Evolutionary conservation across 2,329 filamentous ascomycete species (phyloP).

Genomic region (Hirsutella rhossiliensis): DNA sequence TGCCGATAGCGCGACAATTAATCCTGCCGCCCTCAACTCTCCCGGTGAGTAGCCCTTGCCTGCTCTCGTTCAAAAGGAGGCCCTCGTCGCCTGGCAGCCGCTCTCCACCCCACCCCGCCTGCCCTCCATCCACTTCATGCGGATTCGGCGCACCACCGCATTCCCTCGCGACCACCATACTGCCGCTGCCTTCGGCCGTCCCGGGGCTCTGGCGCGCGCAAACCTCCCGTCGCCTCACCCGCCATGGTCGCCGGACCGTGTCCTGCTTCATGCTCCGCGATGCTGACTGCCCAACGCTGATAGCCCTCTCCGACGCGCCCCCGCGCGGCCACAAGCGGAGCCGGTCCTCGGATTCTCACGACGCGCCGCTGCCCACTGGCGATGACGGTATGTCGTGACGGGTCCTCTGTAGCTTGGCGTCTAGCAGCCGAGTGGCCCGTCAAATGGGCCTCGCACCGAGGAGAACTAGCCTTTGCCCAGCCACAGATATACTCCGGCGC

Average conservation of each 20-base stretch:
- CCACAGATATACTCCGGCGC: no score
- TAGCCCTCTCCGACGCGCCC: conserved; percentile 39
- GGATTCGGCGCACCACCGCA: conserved; percentile 1
- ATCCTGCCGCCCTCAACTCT: conserved; percentile 76
- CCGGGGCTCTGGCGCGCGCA: conserved; percentile 1
- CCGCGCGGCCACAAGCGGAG: conserved; percentile 67
- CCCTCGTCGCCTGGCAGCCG: not conserved
- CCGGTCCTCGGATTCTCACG: conserved; percentile 59
- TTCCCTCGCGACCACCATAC: not conserved
- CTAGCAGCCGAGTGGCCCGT: conserved; percentile 1
- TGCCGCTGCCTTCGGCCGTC: not conserved
- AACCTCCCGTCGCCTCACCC: not conserved
- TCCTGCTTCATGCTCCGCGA: conserved; percentile 2
- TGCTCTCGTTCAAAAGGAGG: conserved; percentile 2
- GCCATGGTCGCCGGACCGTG: conserved; percentile 2
- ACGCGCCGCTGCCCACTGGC: conserved; percentile 35
- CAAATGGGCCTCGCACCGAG: no score
- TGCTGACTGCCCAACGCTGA: conserved; percentile 13
- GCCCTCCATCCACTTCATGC: conserved; percentile 1
- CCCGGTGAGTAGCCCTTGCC: conserved; percentile 44
- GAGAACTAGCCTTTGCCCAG: no score
- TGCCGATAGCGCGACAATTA: conserved; percentile 80
- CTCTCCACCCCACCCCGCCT: conserved; percentile 6
- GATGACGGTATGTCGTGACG: conserved; percentile 58
- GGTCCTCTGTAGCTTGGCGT: conserved; percentile 5